These are phyloP conservation scores for Chlorella sp. DNA, from an alignment of 139 green algal species.

Conservation along the genomic window DNA sequence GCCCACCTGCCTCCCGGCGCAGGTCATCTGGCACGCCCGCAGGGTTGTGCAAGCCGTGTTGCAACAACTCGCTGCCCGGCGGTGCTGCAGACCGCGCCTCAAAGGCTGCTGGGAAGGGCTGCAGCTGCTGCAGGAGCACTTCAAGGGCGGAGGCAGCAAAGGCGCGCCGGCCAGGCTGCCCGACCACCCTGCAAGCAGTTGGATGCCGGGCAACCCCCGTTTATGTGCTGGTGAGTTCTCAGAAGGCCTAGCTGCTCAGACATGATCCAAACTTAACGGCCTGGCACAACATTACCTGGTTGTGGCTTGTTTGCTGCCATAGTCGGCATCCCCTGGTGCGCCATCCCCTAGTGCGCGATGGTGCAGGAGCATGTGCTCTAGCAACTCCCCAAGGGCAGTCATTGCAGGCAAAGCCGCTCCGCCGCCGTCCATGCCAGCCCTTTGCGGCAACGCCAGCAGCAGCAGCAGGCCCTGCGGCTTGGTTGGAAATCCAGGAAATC, in stretches of 20 bases:
- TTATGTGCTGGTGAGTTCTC: too few relatives aligned
- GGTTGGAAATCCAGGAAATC: too few relatives aligned
- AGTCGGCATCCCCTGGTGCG: too few relatives aligned
- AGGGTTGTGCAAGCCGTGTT: neutral
- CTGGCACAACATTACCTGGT: too few relatives aligned
- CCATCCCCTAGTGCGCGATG: neutral
- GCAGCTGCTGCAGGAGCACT: constrained; percentile 25
- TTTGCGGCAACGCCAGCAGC: constrained; percentile 10
- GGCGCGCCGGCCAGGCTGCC: neutral
- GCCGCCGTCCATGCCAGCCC: neutral
- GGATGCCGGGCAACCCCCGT: too few relatives aligned
- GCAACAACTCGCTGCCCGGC: neutral
- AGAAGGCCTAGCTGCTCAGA: too few relatives aligned
- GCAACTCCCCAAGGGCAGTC: constrained; percentile 12
- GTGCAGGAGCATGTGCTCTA: constrained; percentile 7
- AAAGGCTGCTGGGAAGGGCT: constrained; percentile 11
- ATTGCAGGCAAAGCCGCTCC: constrained; percentile 9
- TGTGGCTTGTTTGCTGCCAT: neutral
- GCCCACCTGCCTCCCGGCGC: constrained; percentile 16
- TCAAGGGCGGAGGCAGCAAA: constrained; percentile 3
- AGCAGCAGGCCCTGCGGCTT: constrained; percentile 27
- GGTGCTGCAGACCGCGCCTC: neutral
- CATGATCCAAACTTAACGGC: too few relatives aligned
- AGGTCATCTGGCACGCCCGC: constrained; percentile 11
- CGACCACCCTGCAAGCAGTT: neutral